Base-by-base conservation (phyloP, 164 flowering plant species). In the Aristolochia californica region DNA sequence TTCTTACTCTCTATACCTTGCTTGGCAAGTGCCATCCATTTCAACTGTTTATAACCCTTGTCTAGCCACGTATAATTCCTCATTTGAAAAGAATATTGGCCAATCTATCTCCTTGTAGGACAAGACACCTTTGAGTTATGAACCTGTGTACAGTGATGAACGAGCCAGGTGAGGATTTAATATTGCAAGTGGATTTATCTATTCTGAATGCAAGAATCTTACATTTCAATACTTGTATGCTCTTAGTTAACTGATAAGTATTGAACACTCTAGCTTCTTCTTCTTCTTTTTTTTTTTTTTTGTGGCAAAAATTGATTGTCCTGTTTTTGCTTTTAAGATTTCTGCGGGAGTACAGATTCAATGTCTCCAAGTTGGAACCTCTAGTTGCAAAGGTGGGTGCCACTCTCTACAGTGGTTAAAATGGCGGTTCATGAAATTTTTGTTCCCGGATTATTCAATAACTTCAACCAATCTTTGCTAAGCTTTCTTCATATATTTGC, bases 311-410 rank as follows among this genome's bases (percentile, higher is more conserved):
- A 2, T 34, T 34, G 40, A 34, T 34, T 45, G n/a, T n/a, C n/a
- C n/a, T n/a, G n/a, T n/a, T n/a, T n/a, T n/a, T 40, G 45, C 26
- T 25, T 60, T 43, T 22, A 25, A 61, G 57, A 17, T 61, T 61
- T 53, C 20, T 61, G 17, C 24, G 8, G 10, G 89, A 88, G 69
- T 90, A 90, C 67, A 80, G 82, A 70, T 83, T 94, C 61, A 89
- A 94, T 58, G 64, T 90, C 64, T 84, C 99, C 65, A 88, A 88
- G 72, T 62, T 93, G 77, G 99, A 93, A 68, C 97, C 99, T 0
- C 43, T 93, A 76, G 99, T 93, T 26, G 99, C 99, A 47, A 93
- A 93, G 95, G 99, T 84, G 65, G 57, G 80, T 64, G 22, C 51
- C 59, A 25, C 40, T 54, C 22, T 25, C 21, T 27, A 30, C n/a